These are phyloP conservation scores for Gossypium stocksii DNA, from an alignment of 345 rosid species.

Conservation along the genomic window DNA sequence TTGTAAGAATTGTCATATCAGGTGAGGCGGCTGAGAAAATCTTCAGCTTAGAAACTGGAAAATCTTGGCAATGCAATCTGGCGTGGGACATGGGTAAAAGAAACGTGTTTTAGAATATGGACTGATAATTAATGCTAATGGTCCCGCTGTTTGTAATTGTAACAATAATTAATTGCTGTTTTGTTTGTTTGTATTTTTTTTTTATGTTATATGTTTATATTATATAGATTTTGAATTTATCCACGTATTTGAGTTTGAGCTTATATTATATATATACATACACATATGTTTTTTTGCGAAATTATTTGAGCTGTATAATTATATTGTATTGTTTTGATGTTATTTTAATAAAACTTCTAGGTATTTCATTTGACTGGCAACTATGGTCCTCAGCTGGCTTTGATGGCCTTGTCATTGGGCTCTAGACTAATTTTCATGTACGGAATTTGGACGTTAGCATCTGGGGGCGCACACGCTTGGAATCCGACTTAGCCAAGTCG, in stretches of 20 bases:
- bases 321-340: too few species aligned
- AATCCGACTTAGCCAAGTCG: neutral
- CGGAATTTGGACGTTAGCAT: neutral
- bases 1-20: neutral
- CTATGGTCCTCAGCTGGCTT: neutral
- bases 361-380: too few species aligned
- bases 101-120: slow-evolving; percentile 2
- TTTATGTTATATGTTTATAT: too few species aligned
- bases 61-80: neutral
- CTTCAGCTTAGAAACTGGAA: neutral
- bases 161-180: too few species aligned
- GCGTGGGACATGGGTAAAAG: neutral
- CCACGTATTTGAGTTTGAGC: too few species aligned
- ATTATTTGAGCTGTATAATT: too few species aligned
- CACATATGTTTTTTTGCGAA: too few species aligned
- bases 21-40: neutral
- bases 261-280: too few species aligned
- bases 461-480: neutral
- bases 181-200: too few species aligned
- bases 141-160: neutral
- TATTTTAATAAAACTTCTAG: too few species aligned
- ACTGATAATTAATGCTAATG: neutral
- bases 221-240: too few species aligned
- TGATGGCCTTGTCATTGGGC: neutral
- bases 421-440: neutral